phyloP scores from a whole-genome alignment of 192 early-diverging fungal species.

The Lobosporangium transversale region DNA sequence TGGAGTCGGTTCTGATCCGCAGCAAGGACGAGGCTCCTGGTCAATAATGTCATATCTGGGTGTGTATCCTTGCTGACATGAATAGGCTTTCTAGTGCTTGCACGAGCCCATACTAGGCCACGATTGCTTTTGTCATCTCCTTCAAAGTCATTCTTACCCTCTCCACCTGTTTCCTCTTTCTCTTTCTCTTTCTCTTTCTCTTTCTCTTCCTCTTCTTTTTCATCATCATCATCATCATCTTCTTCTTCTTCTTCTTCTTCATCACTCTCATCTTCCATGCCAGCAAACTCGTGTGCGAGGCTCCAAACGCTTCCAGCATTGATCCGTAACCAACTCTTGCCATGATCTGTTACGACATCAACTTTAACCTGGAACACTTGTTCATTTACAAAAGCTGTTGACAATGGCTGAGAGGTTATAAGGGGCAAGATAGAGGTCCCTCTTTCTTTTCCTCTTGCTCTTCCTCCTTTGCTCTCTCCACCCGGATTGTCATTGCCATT shows the following conservation, averaged over 20 bases:
- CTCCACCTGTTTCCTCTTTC: too few species aligned
- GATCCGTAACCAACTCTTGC: conserved; percentile 59
- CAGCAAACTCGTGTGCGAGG: conserved; percentile 59
- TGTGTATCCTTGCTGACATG: conserved; percentile 47
- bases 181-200: neutral
- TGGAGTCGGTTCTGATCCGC: conserved; percentile 47
- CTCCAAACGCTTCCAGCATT: conserved; percentile 61
- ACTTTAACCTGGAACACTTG: conserved; percentile 53
- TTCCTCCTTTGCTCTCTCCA: too few species aligned
- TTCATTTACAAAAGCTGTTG: conserved; percentile 14
- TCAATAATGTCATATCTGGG: conserved; percentile 35
- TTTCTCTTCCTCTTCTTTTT: conserved; percentile 1
- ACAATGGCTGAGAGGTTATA: conserved; percentile 16
- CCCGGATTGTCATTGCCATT: too few species aligned
- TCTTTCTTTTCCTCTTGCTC: too few species aligned
- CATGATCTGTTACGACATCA: conserved; percentile 59
- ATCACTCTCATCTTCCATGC: conserved; percentile 50
- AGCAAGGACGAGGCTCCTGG: conserved; percentile 36
- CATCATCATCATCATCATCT: conserved; percentile 28
- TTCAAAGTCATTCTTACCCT: too few species aligned
- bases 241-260: conserved; percentile 41
- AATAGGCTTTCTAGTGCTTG: conserved; percentile 10
- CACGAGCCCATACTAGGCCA: too few species aligned
- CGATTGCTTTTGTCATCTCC: too few species aligned
- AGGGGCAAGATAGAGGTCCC: conserved; percentile 14